phyloP scores from a whole-genome alignment of 2,329 filamentous ascomycete species.

The Ophiostoma novo-ulmi region DNA sequence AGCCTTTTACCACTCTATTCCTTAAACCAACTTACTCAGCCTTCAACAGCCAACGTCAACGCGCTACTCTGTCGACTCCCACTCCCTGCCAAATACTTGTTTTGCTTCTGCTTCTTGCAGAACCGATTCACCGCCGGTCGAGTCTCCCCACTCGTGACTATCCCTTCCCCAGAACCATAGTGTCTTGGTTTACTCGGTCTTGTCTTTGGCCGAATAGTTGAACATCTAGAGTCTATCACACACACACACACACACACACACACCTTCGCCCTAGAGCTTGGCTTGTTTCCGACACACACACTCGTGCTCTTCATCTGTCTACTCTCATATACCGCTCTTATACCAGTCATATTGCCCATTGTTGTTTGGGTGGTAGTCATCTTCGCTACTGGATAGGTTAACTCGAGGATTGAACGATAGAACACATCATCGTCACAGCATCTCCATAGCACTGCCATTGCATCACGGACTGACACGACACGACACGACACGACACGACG shows the following conservation, averaged over 20 bases:
- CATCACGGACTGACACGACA: background rate
- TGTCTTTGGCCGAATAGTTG: background rate
- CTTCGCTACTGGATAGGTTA: background rate
- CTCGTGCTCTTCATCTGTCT: background rate
- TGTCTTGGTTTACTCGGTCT: background rate
- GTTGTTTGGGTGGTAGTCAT: background rate
- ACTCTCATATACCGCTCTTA: background rate
- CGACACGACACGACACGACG: background rate
- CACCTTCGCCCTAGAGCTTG: background rate
- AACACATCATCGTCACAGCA: background rate
- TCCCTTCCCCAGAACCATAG: background rate
- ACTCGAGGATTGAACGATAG: background rate
- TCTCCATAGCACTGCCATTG: background rate
- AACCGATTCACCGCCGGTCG: conserved; percentile 2
- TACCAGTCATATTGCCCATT: no score
- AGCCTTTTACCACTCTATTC: background rate
- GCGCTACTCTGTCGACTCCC: background rate
- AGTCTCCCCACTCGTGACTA: conserved; percentile 9
- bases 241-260: background rate
- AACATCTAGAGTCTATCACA: background rate
- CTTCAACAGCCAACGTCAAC: background rate
- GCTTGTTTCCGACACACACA: background rate
- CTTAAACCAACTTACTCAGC: background rate
- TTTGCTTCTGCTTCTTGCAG: conserved; percentile 6
- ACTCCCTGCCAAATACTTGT: conserved; percentile 3